These are phyloP conservation scores for Phytopythium aichiense DNA, from an alignment of 352 stramenopile species.

Conservation along the genomic window DNA sequence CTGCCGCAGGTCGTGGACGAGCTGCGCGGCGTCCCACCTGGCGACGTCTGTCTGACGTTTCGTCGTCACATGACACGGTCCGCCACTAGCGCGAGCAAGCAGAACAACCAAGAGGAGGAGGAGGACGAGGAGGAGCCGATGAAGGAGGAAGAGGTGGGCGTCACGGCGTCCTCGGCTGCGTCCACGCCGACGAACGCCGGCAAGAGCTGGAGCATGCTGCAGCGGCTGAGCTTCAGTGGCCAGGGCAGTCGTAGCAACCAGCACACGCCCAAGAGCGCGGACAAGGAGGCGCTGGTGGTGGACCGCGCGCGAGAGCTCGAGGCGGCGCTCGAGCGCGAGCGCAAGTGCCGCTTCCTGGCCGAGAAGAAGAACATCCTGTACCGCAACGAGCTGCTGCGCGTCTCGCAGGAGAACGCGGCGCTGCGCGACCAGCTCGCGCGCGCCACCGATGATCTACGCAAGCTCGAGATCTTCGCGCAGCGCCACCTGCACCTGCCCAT, in stretches of 20 bases:
- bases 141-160: slow-evolving; percentile 8
- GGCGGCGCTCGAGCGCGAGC: slow-evolving; percentile 44
- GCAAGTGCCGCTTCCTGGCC: slow-evolving; percentile 66
- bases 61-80: slow-evolving; percentile 6
- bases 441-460: slow-evolving; percentile 12
- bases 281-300: slow-evolving; percentile 26
- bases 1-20: slow-evolving; percentile 60
- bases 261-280: slow-evolving; percentile 4
- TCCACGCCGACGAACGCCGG: not conserved
- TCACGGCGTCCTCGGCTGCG: slow-evolving; percentile 8
- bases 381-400: slow-evolving; percentile 50
- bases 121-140: slow-evolving; percentile 7
- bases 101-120: slow-evolving; percentile 11
- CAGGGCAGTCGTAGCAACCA: not conserved
- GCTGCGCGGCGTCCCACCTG: slow-evolving; percentile 40
- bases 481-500: slow-evolving; percentile 39
- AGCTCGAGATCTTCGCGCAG: slow-evolving; percentile 21
- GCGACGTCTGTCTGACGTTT: slow-evolving; percentile 44
- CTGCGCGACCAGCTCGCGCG: slow-evolving; percentile 37
- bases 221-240: slow-evolving; percentile 20
- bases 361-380: slow-evolving; percentile 79
- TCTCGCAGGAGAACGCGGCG: slow-evolving; percentile 52
- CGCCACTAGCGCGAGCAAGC: not conserved
- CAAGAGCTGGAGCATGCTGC: slow-evolving; percentile 41
- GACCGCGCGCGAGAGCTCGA: slow-evolving; percentile 26